Evolutionary conservation across 768 basidiomycete species (phyloP).

Genomic region (Nidularia sp.): DNA sequence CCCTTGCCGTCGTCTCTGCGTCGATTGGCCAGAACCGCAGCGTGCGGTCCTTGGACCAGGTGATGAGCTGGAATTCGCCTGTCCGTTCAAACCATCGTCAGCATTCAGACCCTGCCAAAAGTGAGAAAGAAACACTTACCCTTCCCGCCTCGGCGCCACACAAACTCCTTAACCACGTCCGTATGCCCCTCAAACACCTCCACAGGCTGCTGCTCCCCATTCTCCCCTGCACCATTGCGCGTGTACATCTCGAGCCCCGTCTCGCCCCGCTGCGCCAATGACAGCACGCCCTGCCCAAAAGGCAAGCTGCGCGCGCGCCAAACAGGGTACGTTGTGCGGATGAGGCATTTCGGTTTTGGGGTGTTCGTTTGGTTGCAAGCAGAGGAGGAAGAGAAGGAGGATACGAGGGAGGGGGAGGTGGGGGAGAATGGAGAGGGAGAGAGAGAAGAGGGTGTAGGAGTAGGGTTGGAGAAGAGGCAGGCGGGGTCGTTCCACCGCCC

Average conservation of each 20-base stretch:
- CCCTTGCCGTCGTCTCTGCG: slow-evolving; percentile 53
- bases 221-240: slow-evolving; percentile 22
- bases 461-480: too few relatives aligned
- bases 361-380: background rate
- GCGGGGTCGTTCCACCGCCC: too few relatives aligned
- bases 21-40: slow-evolving; percentile 89
- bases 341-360: slow-evolving; percentile 40
- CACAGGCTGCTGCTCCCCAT: slow-evolving; percentile 33
- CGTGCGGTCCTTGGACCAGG: slow-evolving; percentile 85
- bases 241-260: slow-evolving; percentile 84
- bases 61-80: slow-evolving; percentile 59
- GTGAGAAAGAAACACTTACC: slow-evolving; percentile 29
- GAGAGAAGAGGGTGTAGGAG: too few relatives aligned
- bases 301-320: slow-evolving; percentile 93
- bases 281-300: slow-evolving; percentile 85
- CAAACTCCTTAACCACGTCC: slow-evolving; percentile 96
- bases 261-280: slow-evolving; percentile 84
- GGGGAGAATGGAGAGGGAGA: too few relatives aligned
- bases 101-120: background rate
- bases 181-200: slow-evolving; percentile 84
- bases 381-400: background rate
- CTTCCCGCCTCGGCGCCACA: slow-evolving; percentile 76
- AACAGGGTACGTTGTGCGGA: slow-evolving; percentile 82
- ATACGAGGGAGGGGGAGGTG: too few relatives aligned
- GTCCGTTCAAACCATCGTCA: background rate